phyloP scores from a whole-genome alignment of 441 rosid species.

The Bocquillonia castaneifolia region DNA sequence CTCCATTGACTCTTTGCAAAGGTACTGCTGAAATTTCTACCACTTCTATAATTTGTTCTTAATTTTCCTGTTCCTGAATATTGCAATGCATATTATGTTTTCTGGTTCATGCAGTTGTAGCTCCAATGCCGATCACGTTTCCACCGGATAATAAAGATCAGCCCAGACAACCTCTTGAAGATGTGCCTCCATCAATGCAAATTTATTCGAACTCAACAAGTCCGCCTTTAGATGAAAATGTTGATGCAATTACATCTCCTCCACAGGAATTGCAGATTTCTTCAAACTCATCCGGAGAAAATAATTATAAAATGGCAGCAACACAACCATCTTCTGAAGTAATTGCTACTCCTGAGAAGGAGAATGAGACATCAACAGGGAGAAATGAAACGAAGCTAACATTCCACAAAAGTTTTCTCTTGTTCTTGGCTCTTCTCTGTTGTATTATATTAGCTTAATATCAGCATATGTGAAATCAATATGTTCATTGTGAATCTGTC shows the following conservation, averaged over 20 bases:
- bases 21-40: slow-evolving; percentile 16
- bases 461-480: neutral
- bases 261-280: slow-evolving; percentile 11
- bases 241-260: slow-evolving; percentile 9
- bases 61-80: neutral
- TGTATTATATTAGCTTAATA: slow-evolving; percentile 19
- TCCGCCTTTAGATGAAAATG: slow-evolving; percentile 1
- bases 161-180: slow-evolving; percentile 13
- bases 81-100: neutral
- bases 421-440: slow-evolving; percentile 14
- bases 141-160: slow-evolving; percentile 22
- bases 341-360: slow-evolving; percentile 1
- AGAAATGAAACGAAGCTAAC: neutral
- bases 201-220: slow-evolving; percentile 6
- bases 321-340: slow-evolving; percentile 9
- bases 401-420: neutral
- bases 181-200: slow-evolving; percentile 11
- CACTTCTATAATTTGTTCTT: neutral
- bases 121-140: slow-evolving; percentile 26
- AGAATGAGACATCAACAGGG: slow-evolving; percentile 15
- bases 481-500: no score
- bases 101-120: slow-evolving; percentile 19
- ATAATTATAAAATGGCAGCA: slow-evolving; percentile 4
- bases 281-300: neutral
- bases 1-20: slow-evolving; percentile 32